These are phyloP conservation scores for Eimeria necatrix DNA, from an alignment of 169 alveolate species.

Conservation along the genomic window DNA sequence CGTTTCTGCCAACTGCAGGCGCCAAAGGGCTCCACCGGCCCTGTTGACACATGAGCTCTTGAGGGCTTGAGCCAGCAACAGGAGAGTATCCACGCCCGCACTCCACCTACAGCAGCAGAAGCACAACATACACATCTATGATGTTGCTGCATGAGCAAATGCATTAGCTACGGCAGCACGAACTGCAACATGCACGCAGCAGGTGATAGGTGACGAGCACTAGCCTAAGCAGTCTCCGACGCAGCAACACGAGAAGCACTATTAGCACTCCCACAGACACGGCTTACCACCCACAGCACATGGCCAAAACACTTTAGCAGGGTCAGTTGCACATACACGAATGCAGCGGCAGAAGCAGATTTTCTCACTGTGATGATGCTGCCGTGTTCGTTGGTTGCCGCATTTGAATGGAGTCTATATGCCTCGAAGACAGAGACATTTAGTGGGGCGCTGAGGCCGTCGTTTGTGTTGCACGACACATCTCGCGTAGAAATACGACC, in stretches of 20 bases:
- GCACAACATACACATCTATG: neutral
- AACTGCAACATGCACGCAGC: neutral
- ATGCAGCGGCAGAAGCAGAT: neutral
- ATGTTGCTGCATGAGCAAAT: conserved; percentile 16
- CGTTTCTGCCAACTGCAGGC: neutral
- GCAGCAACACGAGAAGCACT: neutral
- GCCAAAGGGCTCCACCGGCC: conserved; percentile 76
- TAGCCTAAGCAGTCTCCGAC: neutral
- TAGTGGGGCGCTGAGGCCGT: conserved; percentile 56
- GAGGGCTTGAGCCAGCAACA: conserved; percentile 65
- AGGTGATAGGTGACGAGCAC: neutral
- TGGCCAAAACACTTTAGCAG: neutral
- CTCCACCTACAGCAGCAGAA: conserved; percentile 62
- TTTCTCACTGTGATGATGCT: conserved; percentile 28
- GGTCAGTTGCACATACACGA: neutral
- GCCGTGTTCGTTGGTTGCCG: conserved; percentile 50
- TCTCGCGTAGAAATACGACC: conserved; percentile 20
- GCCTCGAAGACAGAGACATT: conserved; percentile 76
- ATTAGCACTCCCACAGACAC: neutral
- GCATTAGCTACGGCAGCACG: neutral
- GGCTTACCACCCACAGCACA: neutral
- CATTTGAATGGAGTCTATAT: conserved; percentile 39
- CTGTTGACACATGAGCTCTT: conserved; percentile 72
- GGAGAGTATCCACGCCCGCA: conserved; percentile 72
- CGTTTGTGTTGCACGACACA: conserved; percentile 57